phyloP scores from a whole-genome alignment of 1,284 basidiomycete genomes.

The Crucibulum cyathiforme region DNA sequence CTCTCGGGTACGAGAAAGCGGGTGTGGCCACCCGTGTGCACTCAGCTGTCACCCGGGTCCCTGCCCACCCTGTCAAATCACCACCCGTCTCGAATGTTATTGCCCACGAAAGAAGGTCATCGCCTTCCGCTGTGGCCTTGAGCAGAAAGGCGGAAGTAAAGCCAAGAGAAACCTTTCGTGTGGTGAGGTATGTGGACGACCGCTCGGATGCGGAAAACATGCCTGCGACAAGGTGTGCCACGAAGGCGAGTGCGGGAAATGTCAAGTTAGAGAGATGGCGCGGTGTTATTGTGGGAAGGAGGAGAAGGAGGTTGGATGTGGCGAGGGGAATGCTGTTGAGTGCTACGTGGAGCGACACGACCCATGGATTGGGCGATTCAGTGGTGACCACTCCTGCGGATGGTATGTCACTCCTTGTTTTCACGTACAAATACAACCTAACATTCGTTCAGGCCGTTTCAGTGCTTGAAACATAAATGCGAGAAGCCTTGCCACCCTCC shows the following conservation, averaged over 20 bases:
- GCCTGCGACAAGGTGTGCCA: slow-evolving; percentile 71
- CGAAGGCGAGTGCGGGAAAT: slow-evolving; percentile 71
- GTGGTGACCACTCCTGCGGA: slow-evolving; percentile 69
- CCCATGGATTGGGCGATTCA: slow-evolving; percentile 74
- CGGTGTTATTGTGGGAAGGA: slow-evolving; percentile 83
- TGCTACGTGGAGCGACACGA: slow-evolving; percentile 40
- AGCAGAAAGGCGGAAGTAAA: slow-evolving; percentile 33
- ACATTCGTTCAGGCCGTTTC: slow-evolving; percentile 58
- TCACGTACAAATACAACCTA: neutral
- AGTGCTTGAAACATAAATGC: slow-evolving; percentile 80
- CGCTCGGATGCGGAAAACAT: slow-evolving; percentile 75
- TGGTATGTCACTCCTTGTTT: slow-evolving; percentile 44
- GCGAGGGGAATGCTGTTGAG: slow-evolving; percentile 51
- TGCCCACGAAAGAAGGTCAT: slow-evolving; percentile 65
- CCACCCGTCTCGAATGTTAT: slow-evolving; percentile 63
- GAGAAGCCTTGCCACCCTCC: slow-evolving; percentile 77
- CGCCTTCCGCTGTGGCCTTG: slow-evolving; percentile 67
- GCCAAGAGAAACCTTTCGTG: slow-evolving; percentile 57
- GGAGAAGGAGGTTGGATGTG: slow-evolving; percentile 66
- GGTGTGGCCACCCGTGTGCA: slow-evolving; percentile 85
- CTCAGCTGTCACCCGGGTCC: slow-evolving; percentile 64
- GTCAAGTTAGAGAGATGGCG: slow-evolving; percentile 58
- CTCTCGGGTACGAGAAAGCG: slow-evolving; percentile 61
- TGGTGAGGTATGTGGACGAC: slow-evolving; percentile 64
- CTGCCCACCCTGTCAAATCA: slow-evolving; percentile 60